These are phyloP conservation scores for Salix koriyanagi DNA, from an alignment of 345 rosid species.

Conservation along the genomic window DNA sequence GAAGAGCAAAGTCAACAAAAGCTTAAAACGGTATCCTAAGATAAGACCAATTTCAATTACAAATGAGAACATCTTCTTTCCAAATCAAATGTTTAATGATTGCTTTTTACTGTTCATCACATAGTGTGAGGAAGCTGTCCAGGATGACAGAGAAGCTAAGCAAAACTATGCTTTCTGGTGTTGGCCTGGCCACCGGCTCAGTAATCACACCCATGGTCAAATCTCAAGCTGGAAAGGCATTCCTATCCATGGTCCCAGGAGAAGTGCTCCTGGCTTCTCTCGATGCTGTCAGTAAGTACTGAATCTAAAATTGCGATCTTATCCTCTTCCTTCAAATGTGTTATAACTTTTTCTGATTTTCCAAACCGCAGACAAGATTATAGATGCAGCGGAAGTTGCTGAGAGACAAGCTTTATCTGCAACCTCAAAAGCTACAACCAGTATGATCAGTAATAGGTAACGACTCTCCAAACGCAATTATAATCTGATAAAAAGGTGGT, in stretches of 20 bases:
- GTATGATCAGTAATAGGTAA: constrained; percentile 56
- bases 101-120: neutral
- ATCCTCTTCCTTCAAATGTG: neutral
- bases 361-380: constrained; percentile 44
- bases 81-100: constrained; percentile 8
- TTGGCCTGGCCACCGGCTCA: constrained; percentile 57
- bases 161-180: constrained; percentile 66
- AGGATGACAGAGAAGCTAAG: constrained; percentile 76
- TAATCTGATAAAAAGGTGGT: no score
- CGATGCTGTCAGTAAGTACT: constrained; percentile 79
- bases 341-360: neutral
- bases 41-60: neutral
- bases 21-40: constrained; percentile 64
- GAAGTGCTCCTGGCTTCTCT: constrained; percentile 81
- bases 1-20: constrained; percentile 59
- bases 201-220: constrained; percentile 66
- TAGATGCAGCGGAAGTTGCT: constrained; percentile 89
- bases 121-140: constrained; percentile 70
- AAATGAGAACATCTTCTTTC: neutral
- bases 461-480: neutral
- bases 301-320: neutral
- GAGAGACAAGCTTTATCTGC: constrained; percentile 75
- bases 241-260: constrained; percentile 78
- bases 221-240: constrained; percentile 69
- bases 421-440: constrained; percentile 65